phyloP scores from a whole-genome alignment of 495 filamentous ascomycete genomes.

The Penicillium lividum region DNA sequence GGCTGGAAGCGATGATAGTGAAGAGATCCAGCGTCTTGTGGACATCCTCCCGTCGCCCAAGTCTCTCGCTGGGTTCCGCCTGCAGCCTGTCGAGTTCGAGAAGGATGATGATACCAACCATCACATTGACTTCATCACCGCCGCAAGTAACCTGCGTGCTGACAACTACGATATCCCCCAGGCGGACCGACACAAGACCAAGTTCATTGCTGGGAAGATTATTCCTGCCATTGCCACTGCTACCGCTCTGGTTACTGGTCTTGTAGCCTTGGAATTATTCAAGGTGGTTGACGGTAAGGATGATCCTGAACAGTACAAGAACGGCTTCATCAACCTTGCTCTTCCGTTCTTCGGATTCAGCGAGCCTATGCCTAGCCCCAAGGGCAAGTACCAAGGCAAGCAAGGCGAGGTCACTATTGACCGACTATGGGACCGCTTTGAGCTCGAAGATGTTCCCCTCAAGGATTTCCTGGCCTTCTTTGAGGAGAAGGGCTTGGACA shows the following conservation, averaged over 20 bases:
- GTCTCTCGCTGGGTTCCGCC: slow-evolving; percentile 78
- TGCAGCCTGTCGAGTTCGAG: slow-evolving; percentile 94
- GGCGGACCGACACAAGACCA: slow-evolving; percentile 94
- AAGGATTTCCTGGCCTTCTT: slow-evolving; percentile 82
- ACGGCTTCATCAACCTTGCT: slow-evolving; percentile 96
- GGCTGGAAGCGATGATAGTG: slow-evolving; percentile 59
- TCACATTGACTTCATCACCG: slow-evolving; percentile 99
- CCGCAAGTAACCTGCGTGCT: slow-evolving; percentile 92
- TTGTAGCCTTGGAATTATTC: slow-evolving; percentile 91
- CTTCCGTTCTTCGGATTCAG: slow-evolving; percentile 98
- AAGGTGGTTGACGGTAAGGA: slow-evolving; percentile 95
- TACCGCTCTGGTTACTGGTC: slow-evolving; percentile 90
- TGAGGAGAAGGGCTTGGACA: slow-evolving; percentile 71
- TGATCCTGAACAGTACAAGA: slow-evolving; percentile 97
- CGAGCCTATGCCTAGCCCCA: slow-evolving; percentile 89
- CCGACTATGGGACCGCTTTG: slow-evolving; percentile 97
- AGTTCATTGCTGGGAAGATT: slow-evolving; percentile 99
- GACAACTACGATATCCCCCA: slow-evolving; percentile 95
- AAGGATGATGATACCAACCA: slow-evolving; percentile 98
- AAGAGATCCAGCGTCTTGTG: slow-evolving; percentile 69
- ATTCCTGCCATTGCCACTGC: slow-evolving; percentile 99
- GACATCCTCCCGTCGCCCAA: slow-evolving; percentile 72
- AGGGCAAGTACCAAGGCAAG: slow-evolving; percentile 79
- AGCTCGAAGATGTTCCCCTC: slow-evolving; percentile 83
- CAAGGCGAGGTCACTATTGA: slow-evolving; percentile 80